Conservation (phyloP, 441 rosid genomes). For the Manihot esculenta region DNA sequence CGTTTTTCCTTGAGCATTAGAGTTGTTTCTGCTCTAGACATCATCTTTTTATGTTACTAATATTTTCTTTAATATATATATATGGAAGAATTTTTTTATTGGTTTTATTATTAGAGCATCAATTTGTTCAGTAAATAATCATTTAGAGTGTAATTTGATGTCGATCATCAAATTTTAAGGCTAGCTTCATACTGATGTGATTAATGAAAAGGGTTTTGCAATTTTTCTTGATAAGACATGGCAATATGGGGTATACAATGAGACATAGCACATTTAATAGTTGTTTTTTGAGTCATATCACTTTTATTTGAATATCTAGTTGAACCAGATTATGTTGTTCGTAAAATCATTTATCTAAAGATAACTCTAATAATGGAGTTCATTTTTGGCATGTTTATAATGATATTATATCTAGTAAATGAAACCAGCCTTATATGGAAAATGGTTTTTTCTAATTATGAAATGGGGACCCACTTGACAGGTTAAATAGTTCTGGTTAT, state of each 20-base stretch:
- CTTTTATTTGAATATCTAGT: neutral
- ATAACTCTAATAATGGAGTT: neutral
- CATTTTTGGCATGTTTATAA: neutral
- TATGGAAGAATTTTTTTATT: neutral
- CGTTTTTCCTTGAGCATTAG: neutral
- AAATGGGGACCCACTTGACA: conserved; percentile 24
- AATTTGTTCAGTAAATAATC: neutral
- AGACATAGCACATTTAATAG: neutral
- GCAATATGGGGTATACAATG: neutral
- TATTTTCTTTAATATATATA: neutral
- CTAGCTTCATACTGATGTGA: neutral
- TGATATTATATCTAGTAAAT: neutral
- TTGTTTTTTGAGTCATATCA: neutral
- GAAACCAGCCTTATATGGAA: conserved; percentile 7
- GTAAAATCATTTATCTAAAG: neutral
- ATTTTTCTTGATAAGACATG: neutral
- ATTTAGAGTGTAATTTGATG: neutral
- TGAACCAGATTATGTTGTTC: neutral
- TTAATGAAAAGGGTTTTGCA: neutral
- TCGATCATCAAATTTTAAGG: neutral
- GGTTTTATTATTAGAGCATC: neutral
- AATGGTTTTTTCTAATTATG: conserved; percentile 6
- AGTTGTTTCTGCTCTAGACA: neutral
- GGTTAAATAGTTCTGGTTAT: conserved; percentile 5
- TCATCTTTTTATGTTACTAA: neutral